Conservation (phyloP, 1,139 yeast genomes). For the Lodderomyces margitis region DNA sequence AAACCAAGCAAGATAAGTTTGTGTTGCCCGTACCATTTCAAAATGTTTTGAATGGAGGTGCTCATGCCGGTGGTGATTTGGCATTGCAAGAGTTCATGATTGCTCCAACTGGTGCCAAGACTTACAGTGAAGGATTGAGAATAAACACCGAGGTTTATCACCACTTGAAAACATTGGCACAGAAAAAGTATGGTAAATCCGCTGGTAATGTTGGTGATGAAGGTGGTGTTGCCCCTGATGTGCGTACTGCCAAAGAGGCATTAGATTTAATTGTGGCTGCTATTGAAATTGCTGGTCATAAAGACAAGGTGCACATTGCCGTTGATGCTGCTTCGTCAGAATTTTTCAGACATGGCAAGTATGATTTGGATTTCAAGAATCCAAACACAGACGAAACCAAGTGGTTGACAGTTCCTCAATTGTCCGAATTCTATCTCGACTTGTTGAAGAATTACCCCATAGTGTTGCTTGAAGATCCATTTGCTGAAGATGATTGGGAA, state of each 20-base stretch:
- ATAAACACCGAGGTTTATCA: slow-evolving; percentile 97
- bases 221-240: slow-evolving; percentile 99
- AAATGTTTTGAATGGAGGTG: slow-evolving; percentile 97
- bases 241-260: slow-evolving; percentile 91
- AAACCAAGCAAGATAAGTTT: slow-evolving; percentile 56
- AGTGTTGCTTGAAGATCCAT: slow-evolving; percentile 96
- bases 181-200: slow-evolving; percentile 90
- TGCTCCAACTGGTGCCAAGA: slow-evolving; percentile 83
- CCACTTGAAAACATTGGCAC: slow-evolving; percentile 84
- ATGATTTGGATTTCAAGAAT: slow-evolving; percentile 97
- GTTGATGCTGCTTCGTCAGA: slow-evolving; percentile 96
- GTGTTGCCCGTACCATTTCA: slow-evolving; percentile 96
- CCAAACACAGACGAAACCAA: slow-evolving; percentile 83
- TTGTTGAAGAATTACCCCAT: slow-evolving; percentile 89
- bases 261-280: slow-evolving; percentile 86
- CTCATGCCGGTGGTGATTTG: slow-evolving; percentile 98
- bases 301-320: slow-evolving; percentile 85
- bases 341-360: slow-evolving; percentile 92
- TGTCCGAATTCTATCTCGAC: slow-evolving; percentile 76
- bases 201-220: slow-evolving; percentile 99
- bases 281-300: slow-evolving; percentile 89
- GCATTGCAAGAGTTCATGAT: slow-evolving; percentile 99
- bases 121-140: slow-evolving; percentile 91
- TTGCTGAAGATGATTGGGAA: slow-evolving; percentile 98
- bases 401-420: slow-evolving; percentile 85